These are phyloP conservation scores for Xylariaceae sp. DNA, from an alignment of 2,329 filamentous ascomycete genomes.

Conservation along the genomic window DNA sequence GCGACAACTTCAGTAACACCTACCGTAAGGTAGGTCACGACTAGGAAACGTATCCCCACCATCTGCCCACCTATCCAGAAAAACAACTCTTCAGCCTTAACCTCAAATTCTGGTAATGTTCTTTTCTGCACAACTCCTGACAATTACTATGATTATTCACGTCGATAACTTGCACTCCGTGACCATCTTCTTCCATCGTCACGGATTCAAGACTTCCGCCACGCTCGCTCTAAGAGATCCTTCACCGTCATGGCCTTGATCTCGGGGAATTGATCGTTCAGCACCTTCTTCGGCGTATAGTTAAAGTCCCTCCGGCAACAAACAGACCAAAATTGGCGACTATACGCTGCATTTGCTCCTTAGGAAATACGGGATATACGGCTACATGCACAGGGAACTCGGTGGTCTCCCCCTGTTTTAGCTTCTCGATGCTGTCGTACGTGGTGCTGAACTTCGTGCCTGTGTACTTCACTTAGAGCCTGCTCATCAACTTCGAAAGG, in stretches of 20 bases:
- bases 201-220: constrained; percentile 1
- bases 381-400: constrained; percentile 4
- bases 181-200: not conserved
- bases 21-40: no score
- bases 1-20: no score
- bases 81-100: no score
- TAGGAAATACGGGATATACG: not conserved
- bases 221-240: constrained; percentile 1
- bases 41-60: no score
- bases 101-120: no score
- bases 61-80: no score
- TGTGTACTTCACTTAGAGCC: no score
- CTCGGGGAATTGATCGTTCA: constrained; percentile 1
- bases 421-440: constrained; percentile 8
- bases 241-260: constrained; percentile 6
- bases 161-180: no score
- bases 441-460: constrained; percentile 4
- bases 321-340: not conserved
- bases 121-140: no score
- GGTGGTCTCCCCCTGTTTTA: constrained; percentile 3
- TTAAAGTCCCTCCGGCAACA: constrained; percentile 1
- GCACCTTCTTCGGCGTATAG: not conserved
- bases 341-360: not conserved
- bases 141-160: no score
- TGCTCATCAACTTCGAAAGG: no score